Conservation (phyloP, 2,329 filamentous ascomycete genomes). For the Botrytis cinerea region DNA sequence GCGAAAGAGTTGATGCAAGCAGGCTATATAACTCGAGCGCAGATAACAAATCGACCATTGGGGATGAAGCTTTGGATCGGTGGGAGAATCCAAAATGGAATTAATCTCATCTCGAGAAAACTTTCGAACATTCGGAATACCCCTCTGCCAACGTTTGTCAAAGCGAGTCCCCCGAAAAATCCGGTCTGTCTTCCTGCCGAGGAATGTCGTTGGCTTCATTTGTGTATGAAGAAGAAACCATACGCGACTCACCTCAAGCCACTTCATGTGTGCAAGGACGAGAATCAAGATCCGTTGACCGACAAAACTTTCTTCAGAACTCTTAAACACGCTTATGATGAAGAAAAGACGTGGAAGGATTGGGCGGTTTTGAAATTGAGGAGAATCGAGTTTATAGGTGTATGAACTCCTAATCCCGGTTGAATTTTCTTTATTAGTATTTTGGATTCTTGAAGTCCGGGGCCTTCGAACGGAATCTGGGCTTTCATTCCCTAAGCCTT, state of each 20-base stretch:
- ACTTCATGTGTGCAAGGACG: neutral
- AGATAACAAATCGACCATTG: neutral
- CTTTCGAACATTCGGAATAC: neutral
- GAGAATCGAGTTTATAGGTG: conserved; percentile 9
- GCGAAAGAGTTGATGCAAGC: conserved; percentile 5
- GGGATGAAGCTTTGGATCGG: no score
- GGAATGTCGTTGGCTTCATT: neutral
- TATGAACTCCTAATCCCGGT: neutral
- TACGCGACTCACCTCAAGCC: neutral
- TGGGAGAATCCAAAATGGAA: neutral
- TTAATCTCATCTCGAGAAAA: neutral
- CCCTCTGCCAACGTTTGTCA: neutral
- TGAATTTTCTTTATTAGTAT: neutral
- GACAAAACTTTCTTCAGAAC: neutral
- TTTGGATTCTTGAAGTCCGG: no score
- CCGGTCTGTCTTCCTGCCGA: neutral
- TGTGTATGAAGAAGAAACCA: conserved; percentile 4
- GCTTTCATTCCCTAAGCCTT: neutral
- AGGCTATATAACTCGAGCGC: conserved; percentile 6
- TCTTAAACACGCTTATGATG: neutral
- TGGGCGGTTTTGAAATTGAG: neutral
- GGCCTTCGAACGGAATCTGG: neutral
- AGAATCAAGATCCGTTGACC: neutral
- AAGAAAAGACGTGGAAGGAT: neutral
- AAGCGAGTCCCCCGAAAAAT: neutral